Conservation (phyloP, 768 basidiomycete genomes). For the Dentipellis sp. region DNA sequence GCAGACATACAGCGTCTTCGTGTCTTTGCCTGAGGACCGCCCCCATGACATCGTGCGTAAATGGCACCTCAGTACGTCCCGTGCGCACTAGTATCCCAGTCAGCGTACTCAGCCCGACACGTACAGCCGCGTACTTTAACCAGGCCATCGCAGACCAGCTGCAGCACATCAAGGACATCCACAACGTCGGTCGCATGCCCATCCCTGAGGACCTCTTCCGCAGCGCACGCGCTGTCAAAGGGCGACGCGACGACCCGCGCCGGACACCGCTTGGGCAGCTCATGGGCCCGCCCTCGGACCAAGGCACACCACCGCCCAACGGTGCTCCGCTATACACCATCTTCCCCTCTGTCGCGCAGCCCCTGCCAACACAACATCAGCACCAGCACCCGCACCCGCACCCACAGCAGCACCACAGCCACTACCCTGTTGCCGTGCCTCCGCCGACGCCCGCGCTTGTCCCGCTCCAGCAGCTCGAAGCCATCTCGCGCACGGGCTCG, state of each 20-base stretch:
- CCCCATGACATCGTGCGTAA: conserved; percentile 35
- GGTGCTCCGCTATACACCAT: conserved; percentile 13
- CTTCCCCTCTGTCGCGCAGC: conserved; percentile 12
- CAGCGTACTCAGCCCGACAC: too few relatives aligned
- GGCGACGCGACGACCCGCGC: conserved; percentile 9
- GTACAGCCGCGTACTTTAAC: conserved; percentile 76
- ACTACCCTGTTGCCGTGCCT: background rate
- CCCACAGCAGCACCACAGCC: background rate
- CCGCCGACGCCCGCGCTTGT: conserved; percentile 6
- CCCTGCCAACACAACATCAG: background rate
- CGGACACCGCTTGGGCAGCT: conserved; percentile 1
- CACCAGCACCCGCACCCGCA: background rate
- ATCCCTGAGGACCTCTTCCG: conserved; percentile 63
- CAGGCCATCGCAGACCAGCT: conserved; percentile 65
- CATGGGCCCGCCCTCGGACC: conserved; percentile 4
- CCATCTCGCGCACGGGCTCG: background rate
- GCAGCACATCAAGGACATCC: conserved; percentile 61
- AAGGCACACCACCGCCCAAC: conserved; percentile 4
- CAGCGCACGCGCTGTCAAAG: conserved; percentile 25
- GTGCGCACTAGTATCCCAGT: background rate
- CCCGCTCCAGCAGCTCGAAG: conserved; percentile 11
- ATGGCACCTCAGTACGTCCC: conserved; percentile 70
- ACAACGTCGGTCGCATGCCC: conserved; percentile 44
- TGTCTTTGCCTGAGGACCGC: conserved; percentile 37
- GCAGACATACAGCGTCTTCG: conserved; percentile 75